Evolutionary conservation across 192 early-diverging fungal species (phyloP), one percentile per base, ranked within the genome.

Genomic region (Podila epicladia): DNA sequence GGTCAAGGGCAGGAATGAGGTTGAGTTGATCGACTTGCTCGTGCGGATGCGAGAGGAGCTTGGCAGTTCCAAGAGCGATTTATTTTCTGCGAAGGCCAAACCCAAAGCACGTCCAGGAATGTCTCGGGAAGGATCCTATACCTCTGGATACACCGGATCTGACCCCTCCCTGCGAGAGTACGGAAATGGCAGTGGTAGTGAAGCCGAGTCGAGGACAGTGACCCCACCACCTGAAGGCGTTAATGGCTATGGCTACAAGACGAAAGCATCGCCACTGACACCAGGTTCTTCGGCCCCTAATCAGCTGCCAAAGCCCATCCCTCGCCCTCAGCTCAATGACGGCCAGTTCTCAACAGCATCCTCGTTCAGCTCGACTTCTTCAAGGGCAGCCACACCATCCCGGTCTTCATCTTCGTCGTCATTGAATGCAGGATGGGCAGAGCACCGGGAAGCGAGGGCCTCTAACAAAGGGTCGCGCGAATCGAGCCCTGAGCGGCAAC

Each of bases 1-100:
- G 91, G 82, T 74, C 63, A 67, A 78, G 65, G 77, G 85, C 4
- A 33, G 84, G 58, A 73, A 82, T 37, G 89, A 92, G 61, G 86
- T 94, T 12, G 93, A 94, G 64, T 85, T 91, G 62, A 88, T 93
- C 3, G 92, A 94, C 82, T 74, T 94, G 58, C 51, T 93, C 74
- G 82, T 94, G 24, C 55, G 91, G 63, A 68, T 92, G 41, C 73
- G 89, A 31, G 89, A 93, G 20, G 92, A 94, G 69, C 68, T 94
- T 51, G 92, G 90, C 24, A 73, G 32, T 41, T 68, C 70, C 26
- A 67, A 79, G 20, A 53, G 64, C 24, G 70, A 72, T 38, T 20
- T 72, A 4, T 59, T 71, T 24, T 53, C 50, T 7, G 24, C 53
- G 22, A 62, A 65, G 26, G 13, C 71, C 19, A 72, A 68, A 41